Percentiles rank a stretch among this genome's conserved stretches.
These are phyloP conservation scores for Cryptococcus sp. DNA, from an alignment of 1,284 basidiomycete species.

Conservation along the genomic window DNA sequence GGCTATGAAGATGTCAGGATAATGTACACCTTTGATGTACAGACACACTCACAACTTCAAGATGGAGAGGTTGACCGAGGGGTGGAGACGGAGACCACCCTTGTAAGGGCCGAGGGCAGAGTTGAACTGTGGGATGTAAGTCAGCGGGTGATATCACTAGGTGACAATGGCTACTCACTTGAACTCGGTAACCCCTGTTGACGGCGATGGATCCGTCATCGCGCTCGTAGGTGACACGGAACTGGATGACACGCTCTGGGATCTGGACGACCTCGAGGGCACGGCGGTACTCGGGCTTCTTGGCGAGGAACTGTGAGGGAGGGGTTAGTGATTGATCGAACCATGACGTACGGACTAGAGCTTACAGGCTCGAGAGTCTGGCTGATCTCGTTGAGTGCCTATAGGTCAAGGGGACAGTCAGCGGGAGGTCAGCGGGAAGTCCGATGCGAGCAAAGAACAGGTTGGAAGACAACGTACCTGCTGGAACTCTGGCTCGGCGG, in stretches of 20 bases:
- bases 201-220: constrained; percentile 69
- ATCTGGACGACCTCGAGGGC: constrained; percentile 68
- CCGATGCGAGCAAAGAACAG: too few species aligned
- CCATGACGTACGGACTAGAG: not conserved
- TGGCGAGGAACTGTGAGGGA: constrained; percentile 60
- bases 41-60: constrained; percentile 63
- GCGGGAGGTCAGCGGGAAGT: not conserved
- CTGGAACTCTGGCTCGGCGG: constrained; percentile 62
- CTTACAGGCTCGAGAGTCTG: constrained; percentile 61
- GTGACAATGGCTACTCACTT: constrained; percentile 53
- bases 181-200: constrained; percentile 75
- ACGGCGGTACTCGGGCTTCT: constrained; percentile 70
- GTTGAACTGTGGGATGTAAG: constrained; percentile 62
- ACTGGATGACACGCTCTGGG: constrained; percentile 75
- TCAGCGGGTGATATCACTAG: not conserved
- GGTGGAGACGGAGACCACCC: constrained; percentile 77
- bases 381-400: constrained; percentile 66
- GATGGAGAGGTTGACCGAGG: constrained; percentile 78
- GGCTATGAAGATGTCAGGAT: constrained; percentile 46
- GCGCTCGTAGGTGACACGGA: constrained; percentile 78
- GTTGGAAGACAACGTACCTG: constrained; percentile 49
- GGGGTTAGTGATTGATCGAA: not conserved
- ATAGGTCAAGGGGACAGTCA: not conserved
- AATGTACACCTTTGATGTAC: not conserved
- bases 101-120: constrained; percentile 81